A percentile compares a stretch with the other conserved stretches of the same genome.
Evolutionary conservation across 1,139 yeast genomes (phyloP).

Genomic region (Yamadazyma membranifaciens): DNA sequence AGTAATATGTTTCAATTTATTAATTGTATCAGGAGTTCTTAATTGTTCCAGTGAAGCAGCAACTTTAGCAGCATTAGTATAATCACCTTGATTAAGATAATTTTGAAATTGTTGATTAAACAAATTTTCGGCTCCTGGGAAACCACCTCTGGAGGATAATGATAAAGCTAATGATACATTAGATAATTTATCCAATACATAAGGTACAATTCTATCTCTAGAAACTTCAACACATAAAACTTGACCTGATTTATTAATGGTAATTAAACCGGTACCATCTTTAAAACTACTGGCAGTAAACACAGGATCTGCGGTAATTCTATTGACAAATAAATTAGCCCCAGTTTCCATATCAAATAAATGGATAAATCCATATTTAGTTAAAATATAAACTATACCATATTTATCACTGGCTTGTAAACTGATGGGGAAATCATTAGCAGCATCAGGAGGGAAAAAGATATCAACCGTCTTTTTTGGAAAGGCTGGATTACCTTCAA

Average conservation of each 20-base stretch:
- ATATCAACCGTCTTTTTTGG: conserved; percentile 89
- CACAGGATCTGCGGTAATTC: conserved; percentile 95
- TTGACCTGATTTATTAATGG: conserved; percentile 94
- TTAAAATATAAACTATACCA: conserved; percentile 84
- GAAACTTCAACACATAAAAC: conserved; percentile 91
- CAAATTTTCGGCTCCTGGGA: conserved; percentile 94
- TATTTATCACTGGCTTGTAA: conserved; percentile 82
- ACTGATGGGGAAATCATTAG: conserved; percentile 95
- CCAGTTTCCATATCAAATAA: conserved; percentile 93
- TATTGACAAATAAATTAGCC: conserved; percentile 87
- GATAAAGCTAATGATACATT: conserved; percentile 86
- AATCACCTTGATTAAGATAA: conserved; percentile 81
- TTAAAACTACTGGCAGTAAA: conserved; percentile 84
- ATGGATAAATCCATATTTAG: conserved; percentile 96
- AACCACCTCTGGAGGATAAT: conserved; percentile 91
- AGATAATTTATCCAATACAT: conserved; percentile 80
- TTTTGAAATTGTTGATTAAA: conserved; percentile 91
- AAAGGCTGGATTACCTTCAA: conserved; percentile 80
- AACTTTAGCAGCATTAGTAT: conserved; percentile 89
- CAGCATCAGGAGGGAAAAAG: conserved; percentile 95
- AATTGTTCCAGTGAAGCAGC: conserved; percentile 95
- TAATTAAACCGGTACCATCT: conserved; percentile 77
- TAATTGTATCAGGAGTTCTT: conserved; percentile 93
- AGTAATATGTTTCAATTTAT: conserved; percentile 85
- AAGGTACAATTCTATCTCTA: conserved; percentile 82